Conservation (phyloP, 192 early-diverging fungal species). For the Phlyctochytrium bullatum region DNA sequence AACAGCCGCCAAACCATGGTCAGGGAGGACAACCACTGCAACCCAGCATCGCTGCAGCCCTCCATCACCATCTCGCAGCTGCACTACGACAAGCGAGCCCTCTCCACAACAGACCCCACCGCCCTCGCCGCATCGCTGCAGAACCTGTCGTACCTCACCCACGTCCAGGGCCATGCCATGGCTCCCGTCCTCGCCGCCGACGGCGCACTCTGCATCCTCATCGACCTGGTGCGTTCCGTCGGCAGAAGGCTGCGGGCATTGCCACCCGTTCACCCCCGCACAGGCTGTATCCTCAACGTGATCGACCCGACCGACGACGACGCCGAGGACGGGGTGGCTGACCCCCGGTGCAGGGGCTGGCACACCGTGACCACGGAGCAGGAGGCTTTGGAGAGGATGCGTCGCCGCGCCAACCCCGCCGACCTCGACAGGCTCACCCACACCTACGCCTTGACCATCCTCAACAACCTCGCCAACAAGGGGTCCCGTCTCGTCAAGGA, state of each 20-base stretch:
- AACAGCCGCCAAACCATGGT: background rate
- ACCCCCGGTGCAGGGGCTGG: too few species aligned
- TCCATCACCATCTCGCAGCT: slow-evolving; percentile 21
- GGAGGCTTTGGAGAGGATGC: background rate
- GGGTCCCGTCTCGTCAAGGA: slow-evolving; percentile 76
- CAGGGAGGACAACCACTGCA: slow-evolving; percentile 3
- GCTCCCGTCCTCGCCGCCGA: slow-evolving; percentile 78
- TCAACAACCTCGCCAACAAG: slow-evolving; percentile 83
- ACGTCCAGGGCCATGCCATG: slow-evolving; percentile 70
- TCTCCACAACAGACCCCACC: slow-evolving; percentile 84
- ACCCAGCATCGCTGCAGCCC: background rate
- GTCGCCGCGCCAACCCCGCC: background rate
- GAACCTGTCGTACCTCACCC: slow-evolving; percentile 84
- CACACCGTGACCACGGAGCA: background rate
- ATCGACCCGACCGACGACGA: background rate
- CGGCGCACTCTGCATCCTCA: slow-evolving; percentile 85
- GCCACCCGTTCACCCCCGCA: background rate
- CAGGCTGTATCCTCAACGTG: background rate
- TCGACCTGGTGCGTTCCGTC: slow-evolving; percentile 59
- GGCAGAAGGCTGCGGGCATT: background rate
- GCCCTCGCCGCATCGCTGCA: slow-evolving; percentile 86
- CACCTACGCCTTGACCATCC: slow-evolving; percentile 44
- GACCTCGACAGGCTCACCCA: background rate
- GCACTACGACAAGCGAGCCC: slow-evolving; percentile 90
- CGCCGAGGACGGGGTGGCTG: background rate